These are phyloP conservation scores for Penicillium egyptiacum DNA, from an alignment of 495 filamentous ascomycete genomes.

Conservation along the genomic window DNA sequence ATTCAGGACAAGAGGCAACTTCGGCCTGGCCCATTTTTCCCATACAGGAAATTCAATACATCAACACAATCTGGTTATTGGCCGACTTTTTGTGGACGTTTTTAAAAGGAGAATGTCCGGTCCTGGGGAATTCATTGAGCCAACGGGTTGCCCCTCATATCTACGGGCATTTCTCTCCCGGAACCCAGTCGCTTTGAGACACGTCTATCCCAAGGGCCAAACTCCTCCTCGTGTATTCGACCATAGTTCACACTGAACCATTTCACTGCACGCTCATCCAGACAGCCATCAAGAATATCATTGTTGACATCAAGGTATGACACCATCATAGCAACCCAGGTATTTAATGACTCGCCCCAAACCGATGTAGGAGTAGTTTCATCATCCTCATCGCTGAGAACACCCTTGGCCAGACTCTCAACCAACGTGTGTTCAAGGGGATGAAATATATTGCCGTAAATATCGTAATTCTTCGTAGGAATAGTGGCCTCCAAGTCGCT, in stretches of 20 bases:
- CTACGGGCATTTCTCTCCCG: conserved; percentile 15
- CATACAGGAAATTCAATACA: too few relatives aligned
- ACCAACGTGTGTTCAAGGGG: conserved; percentile 21
- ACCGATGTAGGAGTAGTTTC: too few relatives aligned
- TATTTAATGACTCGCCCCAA: too few relatives aligned
- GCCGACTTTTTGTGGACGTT: too few relatives aligned
- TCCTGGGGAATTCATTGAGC: too few relatives aligned
- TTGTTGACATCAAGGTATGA: conserved; percentile 30
- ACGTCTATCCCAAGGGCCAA: conserved; percentile 10
- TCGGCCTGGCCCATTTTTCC: too few relatives aligned
- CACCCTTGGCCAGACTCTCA: conserved; percentile 21
- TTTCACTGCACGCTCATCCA: conserved; percentile 13
- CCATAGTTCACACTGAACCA: conserved; percentile 22
- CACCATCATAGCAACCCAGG: too few relatives aligned
- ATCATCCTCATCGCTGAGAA: too few relatives aligned
- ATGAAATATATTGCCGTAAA: conserved; percentile 21
- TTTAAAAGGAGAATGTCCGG: too few relatives aligned
- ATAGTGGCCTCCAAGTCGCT: too few relatives aligned
- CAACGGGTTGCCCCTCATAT: conserved; percentile 18
- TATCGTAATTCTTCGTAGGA: conserved; percentile 12
- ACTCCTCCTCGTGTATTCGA: conserved; percentile 18
- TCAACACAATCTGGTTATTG: too few relatives aligned
- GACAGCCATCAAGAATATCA: conserved; percentile 17
- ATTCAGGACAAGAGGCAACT: too few relatives aligned
- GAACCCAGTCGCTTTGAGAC: conserved; percentile 21